Evolutionary conservation across 106 monocot genomes (phyloP).

Genomic region (Chionographis japonica): DNA sequence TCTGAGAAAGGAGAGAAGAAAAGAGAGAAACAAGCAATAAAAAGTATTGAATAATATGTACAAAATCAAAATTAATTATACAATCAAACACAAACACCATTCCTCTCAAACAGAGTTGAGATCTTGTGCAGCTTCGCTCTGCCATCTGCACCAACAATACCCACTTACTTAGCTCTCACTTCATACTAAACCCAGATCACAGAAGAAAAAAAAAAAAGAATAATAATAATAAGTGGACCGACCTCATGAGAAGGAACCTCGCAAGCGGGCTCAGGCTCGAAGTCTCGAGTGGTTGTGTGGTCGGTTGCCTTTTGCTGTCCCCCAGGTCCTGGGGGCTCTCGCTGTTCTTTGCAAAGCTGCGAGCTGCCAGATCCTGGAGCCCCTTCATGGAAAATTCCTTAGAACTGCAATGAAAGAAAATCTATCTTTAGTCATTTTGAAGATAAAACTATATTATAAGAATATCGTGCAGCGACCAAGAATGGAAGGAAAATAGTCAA

Average conservation of each 20-base stretch:
- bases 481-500: neutral
- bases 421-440: neutral
- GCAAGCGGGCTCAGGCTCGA: slow-evolving; percentile 62
- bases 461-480: neutral
- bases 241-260: slow-evolving; percentile 86
- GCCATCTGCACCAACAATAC: slow-evolving; percentile 54
- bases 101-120: slow-evolving; percentile 42
- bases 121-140: slow-evolving; percentile 67
- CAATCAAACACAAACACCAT: slow-evolving; percentile 4
- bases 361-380: slow-evolving; percentile 44
- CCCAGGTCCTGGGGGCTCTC: slow-evolving; percentile 12
- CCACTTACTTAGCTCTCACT: neutral
- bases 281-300: slow-evolving; percentile 23
- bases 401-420: slow-evolving; percentile 36
- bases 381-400: slow-evolving; percentile 60
- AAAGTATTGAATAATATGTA: slow-evolving; percentile 20
- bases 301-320: slow-evolving; percentile 26
- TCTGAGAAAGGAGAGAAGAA: no score
- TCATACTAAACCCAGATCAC: neutral
- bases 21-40: neutral
- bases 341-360: slow-evolving; percentile 32
- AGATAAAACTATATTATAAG: neutral
- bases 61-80: slow-evolving; percentile 36
- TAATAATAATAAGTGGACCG: neutral
- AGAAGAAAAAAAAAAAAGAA: neutral